Base-by-base conservation (phyloP, 768 basidiomycete species). In the Mycena chlorophos region DNA sequence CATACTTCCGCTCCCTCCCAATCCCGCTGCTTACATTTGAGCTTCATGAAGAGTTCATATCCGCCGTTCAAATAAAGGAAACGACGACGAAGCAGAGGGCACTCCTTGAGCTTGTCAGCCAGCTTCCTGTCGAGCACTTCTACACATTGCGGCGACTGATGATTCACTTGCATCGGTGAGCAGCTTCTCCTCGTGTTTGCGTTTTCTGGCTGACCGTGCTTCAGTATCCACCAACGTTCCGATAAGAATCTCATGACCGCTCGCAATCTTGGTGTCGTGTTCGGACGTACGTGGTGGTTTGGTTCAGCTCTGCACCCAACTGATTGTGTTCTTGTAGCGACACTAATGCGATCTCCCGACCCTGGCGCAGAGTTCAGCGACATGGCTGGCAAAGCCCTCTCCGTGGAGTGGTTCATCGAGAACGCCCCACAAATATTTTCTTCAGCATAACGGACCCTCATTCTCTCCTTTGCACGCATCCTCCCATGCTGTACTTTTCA, bases 351-450 rank as follows among this genome's bases (percentile, higher is more conserved):
- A 64, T 95, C 96, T 6, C 81, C 83, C 29, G 89, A 95, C 68
- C 86, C 89, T 3, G 79, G 81, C 25, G 84, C 91, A 17, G 97
- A 98, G 74, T 98, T 98, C 74, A 89, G 86, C 65, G 96, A 99
- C 70, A 98, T 98, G 91, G 95, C 92, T 6, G 92, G 93, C 51
- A 98, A 96, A 72, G 92, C 96, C 5, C 80, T 94, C 55, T 85
- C 89, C 64, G 79, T 99, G 49, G 94, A 97, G 70, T 97, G 94
- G 89, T 83, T 98, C 61, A 85, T 98, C 57, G 94, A 98, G 68
- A 89, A 96, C 66, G 91, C 91, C 13, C 80, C 77, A 37, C 69
- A 70, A 23, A 73, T 89, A 63, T 83, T 82, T 66, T 69, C 70
- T 49, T 30, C 53, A 23, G 38, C 46, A 29, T 61, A 50, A 51